A percentile compares a stretch with the other conserved stretches of the same genome.
Conservation (phyloP, 2,329 filamentous ascomycete species). For the Epichloe coenophiala region DNA sequence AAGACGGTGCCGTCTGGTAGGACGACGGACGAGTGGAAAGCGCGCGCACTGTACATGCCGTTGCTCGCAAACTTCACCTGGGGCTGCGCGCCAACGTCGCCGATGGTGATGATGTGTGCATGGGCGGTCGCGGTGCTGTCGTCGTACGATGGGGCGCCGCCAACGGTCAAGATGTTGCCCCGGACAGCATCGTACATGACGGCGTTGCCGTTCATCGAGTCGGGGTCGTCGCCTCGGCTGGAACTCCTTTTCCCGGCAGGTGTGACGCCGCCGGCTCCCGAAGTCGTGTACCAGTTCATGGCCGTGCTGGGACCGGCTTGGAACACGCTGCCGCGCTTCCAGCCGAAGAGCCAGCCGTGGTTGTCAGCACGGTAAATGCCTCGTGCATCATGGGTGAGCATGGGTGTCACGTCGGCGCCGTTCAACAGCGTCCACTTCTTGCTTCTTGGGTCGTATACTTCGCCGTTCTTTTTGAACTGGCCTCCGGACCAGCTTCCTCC, state of each 20-base stretch:
- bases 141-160: constrained; percentile 34
- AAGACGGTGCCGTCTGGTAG: constrained; percentile 35
- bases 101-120: constrained; percentile 25
- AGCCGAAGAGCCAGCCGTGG: constrained; percentile 6
- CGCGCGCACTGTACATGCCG: constrained; percentile 24
- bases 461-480: constrained; percentile 38
- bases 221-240: constrained; percentile 23
- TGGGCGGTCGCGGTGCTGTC: constrained; percentile 26
- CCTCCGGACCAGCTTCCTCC: constrained; percentile 40
- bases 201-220: constrained; percentile 40
- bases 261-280: constrained; percentile 24
- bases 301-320: constrained; percentile 8
- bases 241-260: constrained; percentile 22
- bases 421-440: constrained; percentile 33
- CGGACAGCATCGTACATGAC: constrained; percentile 46
- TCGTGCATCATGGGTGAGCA: constrained; percentile 34
- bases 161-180: constrained; percentile 41
- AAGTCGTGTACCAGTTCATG: constrained; percentile 42
- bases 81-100: constrained; percentile 7
- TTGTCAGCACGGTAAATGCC: constrained; percentile 32
- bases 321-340: constrained; percentile 15
- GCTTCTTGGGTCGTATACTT: constrained; percentile 33
- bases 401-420: constrained; percentile 29
- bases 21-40: constrained; percentile 32
- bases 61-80: constrained; percentile 5